Evolutionary conservation across 352 stramenopile genomes (phyloP).

Genomic region (Phytophthora capsici): DNA sequence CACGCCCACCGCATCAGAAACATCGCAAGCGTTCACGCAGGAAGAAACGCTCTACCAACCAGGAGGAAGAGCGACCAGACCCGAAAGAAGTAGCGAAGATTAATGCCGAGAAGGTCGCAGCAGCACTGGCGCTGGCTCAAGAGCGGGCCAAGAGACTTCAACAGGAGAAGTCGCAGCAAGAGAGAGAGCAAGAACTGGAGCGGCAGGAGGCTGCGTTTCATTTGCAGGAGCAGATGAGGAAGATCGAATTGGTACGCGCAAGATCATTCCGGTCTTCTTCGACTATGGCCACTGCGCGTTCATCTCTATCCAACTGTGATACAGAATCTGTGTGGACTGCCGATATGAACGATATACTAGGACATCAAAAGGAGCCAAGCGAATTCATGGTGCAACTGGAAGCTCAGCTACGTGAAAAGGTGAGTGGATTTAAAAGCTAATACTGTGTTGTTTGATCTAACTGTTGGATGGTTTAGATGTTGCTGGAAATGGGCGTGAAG

Average conservation of each 20-base stretch:
- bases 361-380: constrained; percentile 8
- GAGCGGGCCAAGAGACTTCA: constrained; percentile 44
- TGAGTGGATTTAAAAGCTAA: neutral
- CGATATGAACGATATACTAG: constrained; percentile 16
- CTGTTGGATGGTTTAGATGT: constrained; percentile 35
- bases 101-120: constrained; percentile 45
- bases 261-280: constrained; percentile 22
- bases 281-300: constrained; percentile 21
- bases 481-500: constrained; percentile 44
- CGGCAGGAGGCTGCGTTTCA: constrained; percentile 27
- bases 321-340: constrained; percentile 20
- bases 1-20: constrained; percentile 34
- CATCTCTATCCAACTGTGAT: constrained; percentile 8
- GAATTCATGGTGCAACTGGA: constrained; percentile 33
- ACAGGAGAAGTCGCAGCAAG: constrained; percentile 34
- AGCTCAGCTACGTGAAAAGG: constrained; percentile 23
- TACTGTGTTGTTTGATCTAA: no score
- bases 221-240: constrained; percentile 48
- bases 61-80: constrained; percentile 21
- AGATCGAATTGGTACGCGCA: constrained; percentile 46
- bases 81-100: constrained; percentile 20
- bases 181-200: constrained; percentile 27
- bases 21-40: constrained; percentile 26
- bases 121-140: constrained; percentile 43
- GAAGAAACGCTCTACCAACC: constrained; percentile 32